A percentile compares a stretch with the other conserved stretches of the same genome.
Evolutionary conservation across 257 asterid species (phyloP).

Genomic region (Prunella vulgaris): DNA sequence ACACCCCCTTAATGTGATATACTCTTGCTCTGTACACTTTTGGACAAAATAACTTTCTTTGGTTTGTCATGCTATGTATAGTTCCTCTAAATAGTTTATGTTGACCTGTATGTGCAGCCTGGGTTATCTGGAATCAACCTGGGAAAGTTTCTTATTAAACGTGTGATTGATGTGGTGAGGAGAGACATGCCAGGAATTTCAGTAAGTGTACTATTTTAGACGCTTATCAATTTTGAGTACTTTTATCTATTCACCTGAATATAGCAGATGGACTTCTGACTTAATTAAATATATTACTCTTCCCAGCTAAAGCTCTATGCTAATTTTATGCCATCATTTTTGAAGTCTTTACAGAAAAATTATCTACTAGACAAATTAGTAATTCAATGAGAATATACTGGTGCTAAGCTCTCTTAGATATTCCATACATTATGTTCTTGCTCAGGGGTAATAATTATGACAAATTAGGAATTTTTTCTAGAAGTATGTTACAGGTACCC

Average conservation of each 20-base stretch:
- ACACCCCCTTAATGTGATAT: conserved; percentile 6
- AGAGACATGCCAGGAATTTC: conserved; percentile 77
- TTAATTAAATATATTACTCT: neutral
- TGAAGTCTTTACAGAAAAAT: neutral
- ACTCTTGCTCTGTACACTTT: neutral
- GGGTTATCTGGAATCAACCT: conserved; percentile 94
- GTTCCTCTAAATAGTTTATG: neutral
- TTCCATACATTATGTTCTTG: neutral
- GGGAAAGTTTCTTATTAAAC: conserved; percentile 91
- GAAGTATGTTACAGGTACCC: neutral
- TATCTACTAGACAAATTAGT: conserved; percentile 8
- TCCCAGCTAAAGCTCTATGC: conserved; percentile 8
- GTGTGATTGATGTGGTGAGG: conserved; percentile 88
- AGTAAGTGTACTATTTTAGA: conserved; percentile 42
- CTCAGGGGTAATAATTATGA: neutral
- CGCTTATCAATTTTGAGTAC: neutral
- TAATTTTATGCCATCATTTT: neutral
- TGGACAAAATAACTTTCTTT: neutral
- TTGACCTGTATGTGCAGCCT: conserved; percentile 52
- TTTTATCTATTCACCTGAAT: neutral
- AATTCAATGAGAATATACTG: neutral
- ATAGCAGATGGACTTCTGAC: neutral
- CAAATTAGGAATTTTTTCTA: neutral
- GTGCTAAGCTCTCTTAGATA: neutral
- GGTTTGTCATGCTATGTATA: neutral